Conservation (phyloP, 768 basidiomycete genomes). For the Leccinum truebloodii region DNA sequence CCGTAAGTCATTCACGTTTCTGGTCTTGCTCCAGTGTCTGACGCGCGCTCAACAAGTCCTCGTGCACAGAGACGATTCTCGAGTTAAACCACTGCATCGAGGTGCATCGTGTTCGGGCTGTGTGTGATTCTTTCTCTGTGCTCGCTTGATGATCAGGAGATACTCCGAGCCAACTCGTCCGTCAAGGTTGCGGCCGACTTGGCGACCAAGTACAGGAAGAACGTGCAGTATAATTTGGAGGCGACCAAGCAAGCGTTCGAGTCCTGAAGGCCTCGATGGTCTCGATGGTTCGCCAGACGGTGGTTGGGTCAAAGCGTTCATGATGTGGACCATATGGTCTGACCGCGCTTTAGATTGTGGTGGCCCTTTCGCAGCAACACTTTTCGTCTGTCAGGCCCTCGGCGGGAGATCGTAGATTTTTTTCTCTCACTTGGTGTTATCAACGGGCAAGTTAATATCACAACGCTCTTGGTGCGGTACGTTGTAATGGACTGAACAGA, state of each 20-base stretch:
- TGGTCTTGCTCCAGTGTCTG: not conserved
- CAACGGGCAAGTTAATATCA: not conserved
- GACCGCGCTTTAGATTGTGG: no score
- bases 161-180: slow-evolving; percentile 72
- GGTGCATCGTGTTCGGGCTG: slow-evolving; percentile 38
- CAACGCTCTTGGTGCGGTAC: no score
- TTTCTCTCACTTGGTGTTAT: not conserved
- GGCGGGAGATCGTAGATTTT: not conserved
- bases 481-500: no score
- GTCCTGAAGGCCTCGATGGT: slow-evolving; percentile 5
- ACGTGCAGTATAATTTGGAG: slow-evolving; percentile 90
- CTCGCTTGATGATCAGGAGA: slow-evolving; percentile 52
- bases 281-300: not conserved
- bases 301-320: not conserved
- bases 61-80: slow-evolving; percentile 87
- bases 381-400: not conserved
- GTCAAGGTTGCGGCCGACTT: slow-evolving; percentile 83
- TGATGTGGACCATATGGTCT: not conserved
- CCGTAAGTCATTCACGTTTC: slow-evolving; percentile 48
- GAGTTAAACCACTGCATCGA: slow-evolving; percentile 89
- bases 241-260: slow-evolving; percentile 49
- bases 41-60: slow-evolving; percentile 54
- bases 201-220: slow-evolving; percentile 85
- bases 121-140: not conserved
- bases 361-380: not conserved